Base-by-base conservation (phyloP, 2,329 filamentous ascomycete species). In the Aspergillus sojae region DNA sequence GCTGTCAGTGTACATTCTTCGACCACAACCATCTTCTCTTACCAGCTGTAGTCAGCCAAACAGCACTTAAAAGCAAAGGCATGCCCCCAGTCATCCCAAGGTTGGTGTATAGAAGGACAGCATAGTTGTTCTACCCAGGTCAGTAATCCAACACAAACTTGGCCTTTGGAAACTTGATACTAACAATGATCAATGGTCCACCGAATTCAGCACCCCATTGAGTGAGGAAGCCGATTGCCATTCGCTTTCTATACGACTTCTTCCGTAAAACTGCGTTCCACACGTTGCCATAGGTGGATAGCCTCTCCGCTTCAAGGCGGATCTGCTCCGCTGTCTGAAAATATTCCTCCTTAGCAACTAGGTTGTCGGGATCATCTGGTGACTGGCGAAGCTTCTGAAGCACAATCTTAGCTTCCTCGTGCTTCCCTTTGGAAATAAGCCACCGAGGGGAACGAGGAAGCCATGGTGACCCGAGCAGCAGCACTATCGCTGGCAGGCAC, bases 171-270 rank as follows among this genome's bases (percentile, higher is more conserved):
- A 19, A 4, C 55, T 23, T 48, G 43, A n/a, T 48, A 77, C 81
- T 71, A 61, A 83, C 81, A 60, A 85, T 84, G 19, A 85, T 81
- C 0, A 85, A 74, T 12, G 82, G 81, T 0, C 83, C 83, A n/a
- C 79, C 81, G 68, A 84, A 85, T 59, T 85, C 82, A 2, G 83
- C 82, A 26, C 82, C 83, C 81, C 82, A 85, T 66, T 84, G 83
- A 0, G 82, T 85, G 41, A 85, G 71, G 64, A 85, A 85, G 0
- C 82, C 82, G 48, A 85, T 82, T 1, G 79, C 75, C 81, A 85
- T 83, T 0, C 83, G 75, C 73, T 83, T 85, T 21, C 83, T 75
- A 64, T 84, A 83, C 10, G 81, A 81, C 62, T 77, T 78, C 69
- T 81, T 83, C 68, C 78, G 79, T 26, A 82, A n/a, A 0, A 83